Base-by-base conservation (phyloP, 2,329 filamentous ascomycete genomes). In the Ophiocordyceps camponoti-saundersi region DNA sequence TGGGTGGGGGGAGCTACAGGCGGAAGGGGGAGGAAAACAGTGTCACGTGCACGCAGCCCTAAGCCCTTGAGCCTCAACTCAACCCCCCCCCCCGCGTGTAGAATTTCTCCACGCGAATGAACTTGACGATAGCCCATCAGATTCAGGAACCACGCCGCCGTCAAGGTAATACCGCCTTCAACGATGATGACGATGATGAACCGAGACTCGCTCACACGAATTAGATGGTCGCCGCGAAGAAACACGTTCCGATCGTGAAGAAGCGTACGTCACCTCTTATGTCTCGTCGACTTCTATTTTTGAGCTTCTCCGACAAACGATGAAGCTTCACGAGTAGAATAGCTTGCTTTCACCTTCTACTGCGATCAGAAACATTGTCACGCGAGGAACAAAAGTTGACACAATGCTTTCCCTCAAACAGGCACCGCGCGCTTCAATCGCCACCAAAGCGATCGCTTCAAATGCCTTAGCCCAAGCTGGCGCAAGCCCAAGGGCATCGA, bases 401-500 rank as follows among this genome's bases (percentile, higher is more conserved):
- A 43, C 48, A 49, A n/a, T n/a, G n/a, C n/a, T n/a, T n/a, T n/a
- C n/a, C n/a, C n/a, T n/a, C n/a, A 23, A 42, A 47, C 46, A 93
- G 87, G 82, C 80, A 88, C 84, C 66, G 87, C 89, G 80, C 79
- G 77, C 75, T 98, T 96, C 84, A 81, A 80, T 73, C 85, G 92
- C 69, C 92, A 98, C 77, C 92, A 98, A 82, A 85, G 79, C 71
- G 92, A 96, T 73, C 82, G 82, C 68, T 98, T 94, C 79, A 95
- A 82, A 76, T 82, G 92, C 68, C 82, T 96, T 60, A 82, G 77
- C 66, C 68, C 84, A 59, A 82, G 79, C 79, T 98, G 92, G 92
- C 85, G 92, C 75, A 98, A 96, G 80, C 92, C 92, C 60, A 98
- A 98, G 86, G 92, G 92, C 87, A 98, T 98, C 72, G 92, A 98